phyloP scores from a whole-genome alignment of 108 stramenopile species.

The Nitzschia putrida region DNA sequence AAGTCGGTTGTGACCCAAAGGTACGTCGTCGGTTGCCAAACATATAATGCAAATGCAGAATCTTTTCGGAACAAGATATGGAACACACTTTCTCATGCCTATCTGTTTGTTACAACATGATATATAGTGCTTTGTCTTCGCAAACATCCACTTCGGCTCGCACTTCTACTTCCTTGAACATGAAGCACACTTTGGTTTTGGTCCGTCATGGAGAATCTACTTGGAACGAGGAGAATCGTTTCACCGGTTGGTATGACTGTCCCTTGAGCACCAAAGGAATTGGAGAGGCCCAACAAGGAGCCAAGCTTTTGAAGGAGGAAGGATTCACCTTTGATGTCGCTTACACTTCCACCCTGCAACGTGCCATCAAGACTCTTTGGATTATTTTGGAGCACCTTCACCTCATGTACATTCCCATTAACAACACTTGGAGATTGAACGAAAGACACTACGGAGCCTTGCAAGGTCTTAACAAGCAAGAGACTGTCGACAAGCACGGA shows the following conservation, averaged over 20 bases:
- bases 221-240: slow-evolving; percentile 90
- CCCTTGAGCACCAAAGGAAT: slow-evolving; percentile 86
- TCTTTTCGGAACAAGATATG: no score
- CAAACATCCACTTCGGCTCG: no score
- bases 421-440: slow-evolving; percentile 82
- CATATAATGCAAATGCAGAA: no score
- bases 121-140: no score
- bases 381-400: slow-evolving; percentile 84
- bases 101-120: no score
- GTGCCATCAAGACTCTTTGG: slow-evolving; percentile 92
- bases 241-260: slow-evolving; percentile 95
- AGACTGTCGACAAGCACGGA: slow-evolving; percentile 95
- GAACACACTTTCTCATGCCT: no score
- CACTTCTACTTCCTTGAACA: slow-evolving; percentile 22
- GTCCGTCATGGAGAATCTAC: slow-evolving; percentile 97
- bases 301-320: slow-evolving; percentile 70
- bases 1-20: not conserved
- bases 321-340: slow-evolving; percentile 87
- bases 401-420: slow-evolving; percentile 93
- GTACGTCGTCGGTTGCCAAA: no score
- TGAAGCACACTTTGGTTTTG: slow-evolving; percentile 65
- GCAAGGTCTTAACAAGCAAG: slow-evolving; percentile 96
- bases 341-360: slow-evolving; percentile 94
- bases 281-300: slow-evolving; percentile 84
- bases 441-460: slow-evolving; percentile 93